Percentiles rank a stretch among this genome's conserved stretches.
phyloP scores from a whole-genome alignment of 345 rosid species.

The Eucalyptus pauciflora region DNA sequence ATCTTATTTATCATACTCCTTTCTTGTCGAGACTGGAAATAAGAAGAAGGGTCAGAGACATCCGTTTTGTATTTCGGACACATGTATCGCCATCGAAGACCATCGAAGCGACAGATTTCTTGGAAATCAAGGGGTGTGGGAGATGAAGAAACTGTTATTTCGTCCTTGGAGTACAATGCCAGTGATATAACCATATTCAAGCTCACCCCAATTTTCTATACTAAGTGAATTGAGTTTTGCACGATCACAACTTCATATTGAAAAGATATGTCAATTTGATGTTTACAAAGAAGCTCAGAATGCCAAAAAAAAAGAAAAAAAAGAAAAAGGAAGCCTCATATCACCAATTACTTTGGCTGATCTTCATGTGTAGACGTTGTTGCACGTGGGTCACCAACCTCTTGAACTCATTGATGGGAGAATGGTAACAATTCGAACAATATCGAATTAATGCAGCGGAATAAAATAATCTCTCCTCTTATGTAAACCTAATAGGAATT shows the following conservation, averaged over 20 bases:
- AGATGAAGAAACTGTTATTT: not conserved
- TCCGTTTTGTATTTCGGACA: not conserved
- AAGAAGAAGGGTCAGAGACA: not conserved
- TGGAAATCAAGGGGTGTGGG: not conserved
- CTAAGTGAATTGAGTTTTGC: not conserved
- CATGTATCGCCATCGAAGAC: not conserved
- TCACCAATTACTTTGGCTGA: not conserved
- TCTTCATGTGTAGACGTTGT: slow-evolving; percentile 15
- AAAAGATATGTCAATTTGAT: not conserved
- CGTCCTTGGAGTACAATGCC: not conserved
- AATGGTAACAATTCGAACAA: too few species aligned
- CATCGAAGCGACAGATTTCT: not conserved
- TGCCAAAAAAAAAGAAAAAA: not conserved
- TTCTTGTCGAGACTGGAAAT: not conserved
- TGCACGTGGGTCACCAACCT: slow-evolving; percentile 3
- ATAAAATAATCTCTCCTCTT: too few species aligned
- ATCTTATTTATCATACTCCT: not conserved
- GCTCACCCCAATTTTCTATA: not conserved
- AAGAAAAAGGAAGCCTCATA: not conserved
- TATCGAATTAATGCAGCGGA: too few species aligned
- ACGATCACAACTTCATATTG: not conserved
- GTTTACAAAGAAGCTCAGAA: not conserved
- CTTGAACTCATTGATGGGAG: slow-evolving; percentile 1
- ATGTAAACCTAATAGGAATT: too few species aligned
- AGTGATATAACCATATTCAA: not conserved